Evolutionary conservation across 352 stramenopile genomes (phyloP), one percentile per base, ranked within the genome.

Genomic region (Phytophthora pinifolia): DNA sequence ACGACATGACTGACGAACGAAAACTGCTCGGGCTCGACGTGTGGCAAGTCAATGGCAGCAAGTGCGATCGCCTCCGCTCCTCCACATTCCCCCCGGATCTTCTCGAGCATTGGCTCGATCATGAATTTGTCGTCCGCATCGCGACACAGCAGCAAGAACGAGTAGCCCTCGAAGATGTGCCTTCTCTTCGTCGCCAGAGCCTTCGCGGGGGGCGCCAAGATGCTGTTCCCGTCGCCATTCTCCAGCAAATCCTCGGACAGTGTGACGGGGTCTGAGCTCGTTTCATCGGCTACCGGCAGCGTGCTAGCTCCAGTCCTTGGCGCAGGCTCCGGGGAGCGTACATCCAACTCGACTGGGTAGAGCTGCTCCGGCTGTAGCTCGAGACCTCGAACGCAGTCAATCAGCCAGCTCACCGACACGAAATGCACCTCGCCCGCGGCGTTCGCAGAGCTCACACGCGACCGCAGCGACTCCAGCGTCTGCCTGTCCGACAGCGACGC

Each of bases 1-100:
- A 89, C 77, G 6, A 75, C 62, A 54, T 89, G 74, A 2, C 75
- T 88, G n/a, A 92, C 48, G 55, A 87, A 85, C 1, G 69, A 48
- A 42, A 92, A 82, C 35, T 92, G 70, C 3, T 52, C 55, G 3
- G 76, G 61, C 22, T 86, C 70, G 2, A 89, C 22, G 17, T 64
- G 57, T 18, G 56, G 60, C n/a, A 87, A 72, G 57, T 89, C 75
- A 20, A 72, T 72, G 7, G 64, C 49, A 41, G 70, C 56, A 30
- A 89, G 46, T 10, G 79, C 72, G 43, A 88, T 65, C 8, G 64
- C 69, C 32, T 86, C 70, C 0, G 72, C 67, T 4, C 67, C 56
- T 29, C 68, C 65, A 17, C 45, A 29, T 4, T 62, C 36, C 22
- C 72, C 58, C 37, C 55, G 55, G 53, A 86, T 55, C 15, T 73